These are phyloP conservation scores for Trametes pubescens DNA, from an alignment of 1,284 basidiomycete species.

Conservation along the genomic window DNA sequence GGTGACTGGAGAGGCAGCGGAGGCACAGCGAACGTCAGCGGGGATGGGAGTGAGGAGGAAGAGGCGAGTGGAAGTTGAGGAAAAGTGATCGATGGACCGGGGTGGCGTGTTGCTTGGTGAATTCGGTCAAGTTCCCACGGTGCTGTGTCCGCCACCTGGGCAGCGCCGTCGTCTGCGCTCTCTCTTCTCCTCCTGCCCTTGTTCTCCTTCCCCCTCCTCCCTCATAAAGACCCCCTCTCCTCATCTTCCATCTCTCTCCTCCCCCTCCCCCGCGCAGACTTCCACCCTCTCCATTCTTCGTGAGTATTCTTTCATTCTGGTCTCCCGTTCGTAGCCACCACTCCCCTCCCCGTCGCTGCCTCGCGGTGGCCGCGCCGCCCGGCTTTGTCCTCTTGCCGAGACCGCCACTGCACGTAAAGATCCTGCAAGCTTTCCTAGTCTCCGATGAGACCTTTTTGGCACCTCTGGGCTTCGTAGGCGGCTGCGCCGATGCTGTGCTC, in stretches of 20 bases:
- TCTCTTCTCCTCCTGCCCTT: slow-evolving; percentile 43
- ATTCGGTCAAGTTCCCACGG: slow-evolving; percentile 35
- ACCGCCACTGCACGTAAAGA: slow-evolving; percentile 32
- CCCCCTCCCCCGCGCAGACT: slow-evolving; percentile 27
- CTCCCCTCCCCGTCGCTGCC: slow-evolving; percentile 20
- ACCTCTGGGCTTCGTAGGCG: slow-evolving; percentile 17
- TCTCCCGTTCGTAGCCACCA: slow-evolving; percentile 9
- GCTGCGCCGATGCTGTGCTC: slow-evolving; percentile 33
- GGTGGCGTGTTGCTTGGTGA: slow-evolving; percentile 21
- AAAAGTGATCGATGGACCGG: slow-evolving; percentile 31
- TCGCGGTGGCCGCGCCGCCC: slow-evolving; percentile 32
- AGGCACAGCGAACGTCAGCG: neutral
- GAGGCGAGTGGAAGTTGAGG: neutral
- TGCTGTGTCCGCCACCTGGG: slow-evolving; percentile 38
- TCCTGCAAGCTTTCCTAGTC: slow-evolving; percentile 12
- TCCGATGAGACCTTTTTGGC: slow-evolving; percentile 9
- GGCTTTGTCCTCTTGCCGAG: slow-evolving; percentile 23
- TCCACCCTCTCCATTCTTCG: slow-evolving; percentile 32
- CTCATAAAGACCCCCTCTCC: slow-evolving; percentile 1
- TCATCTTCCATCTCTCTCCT: slow-evolving; percentile 3
- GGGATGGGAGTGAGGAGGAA: neutral
- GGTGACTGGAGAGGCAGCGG: neutral
- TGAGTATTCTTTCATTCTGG: slow-evolving; percentile 30
- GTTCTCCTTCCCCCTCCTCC: slow-evolving; percentile 36
- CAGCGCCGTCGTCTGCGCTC: slow-evolving; percentile 39